A percentile compares a stretch with the other conserved stretches of the same genome.
Evolutionary conservation across 805 yeast genomes (phyloP).

Genomic region (Citeromyces matritensis): DNA sequence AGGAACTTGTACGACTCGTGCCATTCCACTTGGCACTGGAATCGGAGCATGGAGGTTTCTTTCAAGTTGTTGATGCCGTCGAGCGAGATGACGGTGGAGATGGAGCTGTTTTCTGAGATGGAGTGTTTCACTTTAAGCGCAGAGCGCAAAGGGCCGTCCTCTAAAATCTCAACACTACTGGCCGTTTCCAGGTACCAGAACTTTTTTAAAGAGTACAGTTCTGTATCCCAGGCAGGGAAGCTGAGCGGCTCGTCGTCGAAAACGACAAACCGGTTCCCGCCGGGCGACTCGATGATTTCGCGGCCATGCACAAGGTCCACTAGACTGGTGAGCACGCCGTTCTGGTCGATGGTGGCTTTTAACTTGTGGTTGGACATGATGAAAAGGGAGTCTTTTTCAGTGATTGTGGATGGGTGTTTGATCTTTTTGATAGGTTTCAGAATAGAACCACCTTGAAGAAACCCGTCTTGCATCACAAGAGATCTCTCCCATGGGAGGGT

Average conservation of each 20-base stretch:
- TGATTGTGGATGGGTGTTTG: constrained; percentile 33
- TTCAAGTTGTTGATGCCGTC: constrained; percentile 29
- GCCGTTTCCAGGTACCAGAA: constrained; percentile 31
- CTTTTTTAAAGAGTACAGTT: constrained; percentile 70
- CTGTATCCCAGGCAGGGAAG: constrained; percentile 98
- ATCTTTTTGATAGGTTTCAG: constrained; percentile 6
- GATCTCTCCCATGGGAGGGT: constrained; percentile 54
- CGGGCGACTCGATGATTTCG: constrained; percentile 53
- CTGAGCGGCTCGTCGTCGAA: constrained; percentile 84
- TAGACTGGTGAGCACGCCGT: constrained; percentile 47
- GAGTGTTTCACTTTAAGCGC: constrained; percentile 48
- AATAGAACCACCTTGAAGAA: not conserved
- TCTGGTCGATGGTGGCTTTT: constrained; percentile 33
- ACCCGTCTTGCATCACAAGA: constrained; percentile 21
- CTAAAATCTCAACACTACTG: constrained; percentile 21
- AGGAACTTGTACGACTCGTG: constrained; percentile 75
- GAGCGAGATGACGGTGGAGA: constrained; percentile 57
- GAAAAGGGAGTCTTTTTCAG: constrained; percentile 24
- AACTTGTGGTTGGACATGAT: constrained; percentile 48
- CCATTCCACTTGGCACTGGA: constrained; percentile 65
- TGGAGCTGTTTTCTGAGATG: constrained; percentile 39
- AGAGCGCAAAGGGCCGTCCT: constrained; percentile 42
- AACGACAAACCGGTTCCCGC: constrained; percentile 71
- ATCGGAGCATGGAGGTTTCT: constrained; percentile 25
- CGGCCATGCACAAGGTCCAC: constrained; percentile 41